Evolutionary conservation across 2,329 filamentous ascomycete species (phyloP).

Genomic region (Magnaporthiopsis poae): DNA sequence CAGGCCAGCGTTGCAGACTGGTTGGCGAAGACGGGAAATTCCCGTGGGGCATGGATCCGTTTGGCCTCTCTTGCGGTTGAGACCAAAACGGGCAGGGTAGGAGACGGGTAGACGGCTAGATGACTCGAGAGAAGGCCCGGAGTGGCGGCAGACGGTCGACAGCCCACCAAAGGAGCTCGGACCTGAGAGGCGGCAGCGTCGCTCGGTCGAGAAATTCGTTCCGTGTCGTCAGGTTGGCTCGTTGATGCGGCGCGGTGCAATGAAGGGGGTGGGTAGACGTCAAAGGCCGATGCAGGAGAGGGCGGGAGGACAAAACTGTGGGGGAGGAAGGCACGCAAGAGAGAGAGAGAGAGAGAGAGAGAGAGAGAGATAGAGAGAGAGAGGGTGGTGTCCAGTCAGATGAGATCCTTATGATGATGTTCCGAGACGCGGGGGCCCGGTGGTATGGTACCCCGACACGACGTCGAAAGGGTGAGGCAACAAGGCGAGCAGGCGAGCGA

Average conservation of each 20-base stretch:
- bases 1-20: conserved; percentile 2
- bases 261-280: background rate
- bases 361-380: too few species aligned
- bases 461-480: background rate
- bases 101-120: conserved; percentile 3
- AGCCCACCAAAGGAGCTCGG: background rate
- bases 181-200: background rate
- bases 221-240: conserved; percentile 1
- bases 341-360: too few species aligned
- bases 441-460: background rate
- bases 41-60: conserved; percentile 1
- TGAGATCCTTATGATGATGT: too few species aligned
- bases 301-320: background rate
- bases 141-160: background rate
- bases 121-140: background rate
- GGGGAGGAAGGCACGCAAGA: background rate
- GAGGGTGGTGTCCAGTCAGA: background rate
- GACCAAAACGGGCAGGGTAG: background rate
- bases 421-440: background rate
- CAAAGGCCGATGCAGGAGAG: background rate
- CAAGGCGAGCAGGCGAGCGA: background rate
- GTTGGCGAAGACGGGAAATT: conserved; percentile 1
- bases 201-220: background rate
- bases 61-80: background rate
- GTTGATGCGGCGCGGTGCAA: background rate